Base-by-base conservation (phyloP, 1,139 yeast species). In the Sugiyamaella sp. region DNA sequence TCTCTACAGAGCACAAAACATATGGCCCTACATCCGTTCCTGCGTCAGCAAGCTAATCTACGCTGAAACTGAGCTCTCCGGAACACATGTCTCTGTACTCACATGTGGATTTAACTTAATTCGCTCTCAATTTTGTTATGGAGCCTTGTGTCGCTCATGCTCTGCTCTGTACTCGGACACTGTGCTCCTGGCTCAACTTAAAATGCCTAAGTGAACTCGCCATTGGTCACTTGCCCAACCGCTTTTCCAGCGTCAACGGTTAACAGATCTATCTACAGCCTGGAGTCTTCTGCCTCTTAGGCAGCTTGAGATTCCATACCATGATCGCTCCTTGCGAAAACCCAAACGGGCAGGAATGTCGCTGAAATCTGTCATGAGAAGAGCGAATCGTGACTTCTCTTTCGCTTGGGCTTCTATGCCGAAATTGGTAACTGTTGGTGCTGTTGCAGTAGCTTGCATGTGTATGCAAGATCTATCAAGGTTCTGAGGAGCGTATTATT, bases 11-110 rank as follows among this genome's bases (percentile, higher is more conserved):
- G 29, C 9, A 29, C 35, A 29, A 29, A 14, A n/a, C n/a, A 29
- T 29, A 10, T 8, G 35, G 4, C 35, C n/a, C n/a, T 12, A 14
- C n/a, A 29, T 29, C 35, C 35, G 35, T 29, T 29, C 35, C 35
- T 29, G 35, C 35, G 35, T 29, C n/a, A n/a, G n/a, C n/a, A n/a
- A n/a, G n/a, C n/a, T n/a, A 29, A 29, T 29, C 35, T 29, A 29
- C n/a, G 35, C 35, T 29, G 35, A 29, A 29, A 29, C 35, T 29
- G 10, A 6, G 10, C 5, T 6, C 29, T 24, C 29, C 5, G 29
- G 29, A 5, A 24, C 10, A 10, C 29, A 5, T 10, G 29, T 6
- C 29, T 24, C 29, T 24, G 10, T 24, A 10, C 29, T 24, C 29
- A 24, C 29, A 6, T 24, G 9, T 24, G 29, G 5, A 10, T 10